Evolutionary conservation across 352 stramenopile species (phyloP), one percentile per base, ranked within the genome.

Genomic region (Phytophthora kernoviae): DNA sequence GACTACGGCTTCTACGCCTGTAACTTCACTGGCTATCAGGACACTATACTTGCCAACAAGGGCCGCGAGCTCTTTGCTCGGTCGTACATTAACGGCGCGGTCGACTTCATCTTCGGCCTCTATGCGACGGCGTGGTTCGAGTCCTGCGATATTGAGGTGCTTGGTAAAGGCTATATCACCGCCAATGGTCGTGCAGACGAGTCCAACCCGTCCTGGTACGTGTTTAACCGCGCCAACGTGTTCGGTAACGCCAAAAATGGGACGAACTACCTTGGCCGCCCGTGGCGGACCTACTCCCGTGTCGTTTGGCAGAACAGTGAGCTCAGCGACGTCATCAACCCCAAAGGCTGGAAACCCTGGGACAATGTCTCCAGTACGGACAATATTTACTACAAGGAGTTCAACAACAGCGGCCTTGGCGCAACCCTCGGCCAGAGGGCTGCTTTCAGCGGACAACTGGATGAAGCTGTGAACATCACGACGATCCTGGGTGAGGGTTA

Each of bases 1-100:
- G 58, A 65, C 26, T 54, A 60, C 34, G 57, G 57, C 3, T 49
- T 65, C 32, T 65, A 65, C 49, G 57, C 57, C 1, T 65, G 57
- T 14, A 65, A 65, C 12, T 46, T 65, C 14, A 65, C 49, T 3
- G 57, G 57, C 2, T 65, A 65, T 14, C 57, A 65, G 21, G 57
- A 60, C 20, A 65, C 57, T 14, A 5, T 64, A 14, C 58, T 53
- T 33, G 47, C 56, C 7, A 58, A 64, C 32, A 41, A 58, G 17
- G 56, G 56, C 17, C 56, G 39, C 1, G 50, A 48, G 12, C 40
- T 64, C 32, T 53, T 58, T 11, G 56, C 56, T n/a, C 54, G 54
- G 33, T 62, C 54, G 17, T 62, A 62, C 45, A 62, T 62, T 21
- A 62, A 26, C 22, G 56, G 49, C n/a, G 36, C 54, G 3, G 48